phyloP scores from a whole-genome alignment of 129 eudicot species.

The Pittosporum tobira region DNA sequence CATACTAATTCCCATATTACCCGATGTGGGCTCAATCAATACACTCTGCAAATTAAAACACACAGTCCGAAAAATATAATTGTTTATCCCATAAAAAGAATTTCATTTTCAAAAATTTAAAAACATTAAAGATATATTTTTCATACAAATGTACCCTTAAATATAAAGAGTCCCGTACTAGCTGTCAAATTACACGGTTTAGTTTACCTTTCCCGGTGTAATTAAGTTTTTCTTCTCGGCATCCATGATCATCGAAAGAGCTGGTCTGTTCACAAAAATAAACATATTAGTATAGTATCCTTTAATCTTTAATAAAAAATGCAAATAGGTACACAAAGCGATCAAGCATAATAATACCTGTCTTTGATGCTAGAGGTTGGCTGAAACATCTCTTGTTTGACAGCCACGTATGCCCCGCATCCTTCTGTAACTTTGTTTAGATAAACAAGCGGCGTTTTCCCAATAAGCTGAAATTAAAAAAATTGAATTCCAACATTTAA shows the following conservation, averaged over 20 bases:
- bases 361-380: conserved; percentile 98
- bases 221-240: conserved; percentile 79
- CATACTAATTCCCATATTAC: conserved; percentile 98
- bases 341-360: conserved; percentile 39
- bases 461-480: conserved; percentile 57
- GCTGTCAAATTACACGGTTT: background rate
- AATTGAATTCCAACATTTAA: background rate
- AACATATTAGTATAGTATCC: background rate
- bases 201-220: conserved; percentile 69
- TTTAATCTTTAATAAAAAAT: background rate
- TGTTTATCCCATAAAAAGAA: background rate
- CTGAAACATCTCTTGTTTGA: conserved; percentile 93
- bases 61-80: background rate
- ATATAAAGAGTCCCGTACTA: too few relatives aligned
- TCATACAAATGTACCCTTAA: too few relatives aligned
- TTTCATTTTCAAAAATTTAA: too few relatives aligned
- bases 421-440: conserved; percentile 89
- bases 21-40: conserved; percentile 93
- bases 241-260: conserved; percentile 65
- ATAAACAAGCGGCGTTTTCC: conserved; percentile 85
- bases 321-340: background rate
- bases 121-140: too few relatives aligned
- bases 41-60: conserved; percentile 47
- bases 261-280: conserved; percentile 46
- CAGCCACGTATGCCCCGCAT: conserved; percentile 93